Evolutionary conservation across 345 rosid genomes (phyloP).

Genomic region (Eucalyptus decipiens): DNA sequence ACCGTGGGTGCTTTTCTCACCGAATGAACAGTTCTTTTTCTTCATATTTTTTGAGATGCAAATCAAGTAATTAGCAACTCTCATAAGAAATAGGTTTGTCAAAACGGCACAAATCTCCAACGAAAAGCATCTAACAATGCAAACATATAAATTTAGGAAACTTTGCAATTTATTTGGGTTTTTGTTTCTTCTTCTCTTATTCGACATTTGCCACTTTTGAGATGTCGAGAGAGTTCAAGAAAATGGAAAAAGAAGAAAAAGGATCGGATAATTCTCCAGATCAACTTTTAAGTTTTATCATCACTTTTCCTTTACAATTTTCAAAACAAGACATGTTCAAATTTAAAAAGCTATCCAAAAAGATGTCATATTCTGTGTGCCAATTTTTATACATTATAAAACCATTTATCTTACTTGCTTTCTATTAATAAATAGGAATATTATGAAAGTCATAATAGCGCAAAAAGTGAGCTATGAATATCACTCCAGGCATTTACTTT

Average conservation of each 20-base stretch:
- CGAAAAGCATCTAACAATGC: rapidly evolving
- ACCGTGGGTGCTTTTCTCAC: too few relatives aligned
- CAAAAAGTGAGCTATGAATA: rapidly evolving
- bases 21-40: too few relatives aligned
- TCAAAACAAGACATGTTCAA: rapidly evolving
- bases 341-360: not conserved
- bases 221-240: rapidly evolving
- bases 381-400: not conserved
- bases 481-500: rapidly evolving
- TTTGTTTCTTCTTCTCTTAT: rapidly evolving
- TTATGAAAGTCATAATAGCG: not conserved
- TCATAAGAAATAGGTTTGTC: too few relatives aligned
- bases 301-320: not conserved
- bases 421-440: rapidly evolving
- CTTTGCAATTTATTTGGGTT: too few relatives aligned
- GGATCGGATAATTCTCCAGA: rapidly evolving
- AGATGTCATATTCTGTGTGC: rapidly evolving
- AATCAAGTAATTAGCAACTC: too few relatives aligned
- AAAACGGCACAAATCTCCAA: too few relatives aligned
- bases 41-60: too few relatives aligned
- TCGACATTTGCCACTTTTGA: too few relatives aligned
- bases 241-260: rapidly evolving
- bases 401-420: not conserved
- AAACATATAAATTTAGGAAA: too few relatives aligned
- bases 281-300: too few relatives aligned